Base-by-base conservation (phyloP, 441 rosid species). In the Adansonia rubrostipa region DNA sequence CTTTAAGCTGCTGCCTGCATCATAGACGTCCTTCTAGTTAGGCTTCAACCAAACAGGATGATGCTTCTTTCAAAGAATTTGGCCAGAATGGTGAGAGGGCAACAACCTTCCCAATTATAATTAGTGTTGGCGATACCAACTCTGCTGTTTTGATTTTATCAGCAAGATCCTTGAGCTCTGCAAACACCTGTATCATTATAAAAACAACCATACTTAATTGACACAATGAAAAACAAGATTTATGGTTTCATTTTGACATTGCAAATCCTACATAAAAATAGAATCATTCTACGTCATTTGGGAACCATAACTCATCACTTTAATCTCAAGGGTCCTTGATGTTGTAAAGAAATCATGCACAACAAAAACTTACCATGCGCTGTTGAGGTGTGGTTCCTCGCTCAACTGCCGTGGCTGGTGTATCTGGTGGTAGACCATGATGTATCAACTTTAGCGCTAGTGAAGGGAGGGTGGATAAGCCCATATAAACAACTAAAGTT, bases 401-500 rank as follows among this genome's bases (percentile, higher is more conserved):
- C 85, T 93, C 98, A 69, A 95, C 88, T 14, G 98, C 98, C 71
- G 87, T 92, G 56, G 98, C 94, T 40, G 99, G 99, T 58, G 94
- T 95, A 74, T 84, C 83, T 53, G 82, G 81, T 36, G 95, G 95
- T 6, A 95, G 89, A 81, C 98, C 99, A 70, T 91, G 94, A 70
- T 87, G 83, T 88, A 93, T 95, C 81, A 95, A 86, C 80, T 90
- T 95, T 28, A 64, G 83, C 1, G 97, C 92, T 58, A 96, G 96
- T 33, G 96, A 87, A 71, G 99, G 98, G 71, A 96, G 90, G 1
- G 99, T 96, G 44, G 97, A 89, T 73, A 94, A 87, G 71, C 99
- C 99, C 98, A 96, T 94, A 71, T 96, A 94, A 24, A 96, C 93
- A 20, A 96, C 99, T 48, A 96, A 84, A 20, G 97, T 96, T n/a